Base-by-base conservation (phyloP, 2,329 filamentous ascomycete species). In the Pseudogymnoascus sp. region DNA sequence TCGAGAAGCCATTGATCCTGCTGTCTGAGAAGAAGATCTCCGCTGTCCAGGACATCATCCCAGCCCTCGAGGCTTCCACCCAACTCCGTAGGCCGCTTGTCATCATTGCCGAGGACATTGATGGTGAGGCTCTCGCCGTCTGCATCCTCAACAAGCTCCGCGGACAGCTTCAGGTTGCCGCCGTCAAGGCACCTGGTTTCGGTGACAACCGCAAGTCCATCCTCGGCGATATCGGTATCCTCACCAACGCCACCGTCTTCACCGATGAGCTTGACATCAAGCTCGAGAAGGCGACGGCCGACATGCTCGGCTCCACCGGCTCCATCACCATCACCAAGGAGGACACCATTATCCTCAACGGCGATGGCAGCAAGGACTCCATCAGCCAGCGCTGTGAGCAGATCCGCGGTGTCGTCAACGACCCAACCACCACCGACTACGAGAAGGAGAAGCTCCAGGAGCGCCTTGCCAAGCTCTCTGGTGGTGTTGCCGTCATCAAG, bases 381-480 rank as follows among this genome's bases (percentile, higher is more conserved):
- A 96, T 99, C 73, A 80, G 90, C 68, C 92, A 97, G 84, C 90
- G 95, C 76, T 97, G 95, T 80, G 95, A 99, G 82, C 95, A 99
- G 84, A 99, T 99, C 79, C 93, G 95, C 71, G 93, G 93, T 70
- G 92, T 97, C 79, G 96, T 97, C 83, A 84, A 83, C 67, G 95
- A 99, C 81, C 89, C 93, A 69, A 88, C 85, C 72, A 99, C 95
- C 68, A 97, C 93, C 59, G 95, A 99, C 75, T 99, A 99, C 81
- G 95, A 99, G 87, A 97, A 97, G 87, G 95, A 99, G 89, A 99
- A 99, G 88, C 91, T 99, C 69, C 95, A 97, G 83, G 95, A 99
- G 84, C 95, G 95, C 81, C 90, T 99, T 66, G 95, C 95, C 72
- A 99, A 99, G 88, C 90, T 99, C 70, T 97, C 95, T 70, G 95